Conservation (phyloP, 192 early-diverging fungal genomes). For the Backusella psychrophila region DNA sequence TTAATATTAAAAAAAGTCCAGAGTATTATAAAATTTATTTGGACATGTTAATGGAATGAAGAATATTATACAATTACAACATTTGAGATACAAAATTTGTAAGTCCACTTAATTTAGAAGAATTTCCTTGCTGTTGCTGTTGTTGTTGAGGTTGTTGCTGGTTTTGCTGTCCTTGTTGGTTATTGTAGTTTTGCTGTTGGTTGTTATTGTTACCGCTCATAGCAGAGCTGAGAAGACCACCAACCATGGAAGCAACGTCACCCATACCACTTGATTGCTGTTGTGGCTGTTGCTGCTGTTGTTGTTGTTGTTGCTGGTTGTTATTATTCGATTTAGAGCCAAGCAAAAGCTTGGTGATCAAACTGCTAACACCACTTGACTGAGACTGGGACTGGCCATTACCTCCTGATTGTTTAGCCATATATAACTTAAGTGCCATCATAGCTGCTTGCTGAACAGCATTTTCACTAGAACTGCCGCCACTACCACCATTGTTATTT, state of each 20-base stretch:
- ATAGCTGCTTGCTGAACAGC: slow-evolving; percentile 25
- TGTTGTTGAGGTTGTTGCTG: neutral
- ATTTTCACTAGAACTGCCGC: slow-evolving; percentile 14
- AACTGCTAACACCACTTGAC: slow-evolving; percentile 8
- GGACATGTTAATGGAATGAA: no score
- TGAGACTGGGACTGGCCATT: neutral
- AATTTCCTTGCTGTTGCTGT: neutral
- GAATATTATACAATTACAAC: neutral
- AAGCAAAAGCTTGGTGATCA: slow-evolving; percentile 23
- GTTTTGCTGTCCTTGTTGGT: neutral
- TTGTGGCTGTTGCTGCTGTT: slow-evolving; percentile 15
- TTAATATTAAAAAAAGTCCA: no score
- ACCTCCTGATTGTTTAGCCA: slow-evolving; percentile 20
- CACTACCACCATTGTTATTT: neutral
- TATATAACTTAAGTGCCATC: slow-evolving; percentile 38
- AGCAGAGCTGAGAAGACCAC: slow-evolving; percentile 3
- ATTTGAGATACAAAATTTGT: neutral
- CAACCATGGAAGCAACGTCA: neutral
- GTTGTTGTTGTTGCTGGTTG: neutral
- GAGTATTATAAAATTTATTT: no score
- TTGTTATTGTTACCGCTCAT: neutral
- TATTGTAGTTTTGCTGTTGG: neutral
- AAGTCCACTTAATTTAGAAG: neutral
- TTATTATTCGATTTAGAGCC: slow-evolving; percentile 6
- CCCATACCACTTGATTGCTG: slow-evolving; percentile 1